Percentiles rank a stretch among this genome's conserved stretches.
phyloP scores from a whole-genome alignment of 495 filamentous ascomycete species.

The Podospora sp. region DNA sequence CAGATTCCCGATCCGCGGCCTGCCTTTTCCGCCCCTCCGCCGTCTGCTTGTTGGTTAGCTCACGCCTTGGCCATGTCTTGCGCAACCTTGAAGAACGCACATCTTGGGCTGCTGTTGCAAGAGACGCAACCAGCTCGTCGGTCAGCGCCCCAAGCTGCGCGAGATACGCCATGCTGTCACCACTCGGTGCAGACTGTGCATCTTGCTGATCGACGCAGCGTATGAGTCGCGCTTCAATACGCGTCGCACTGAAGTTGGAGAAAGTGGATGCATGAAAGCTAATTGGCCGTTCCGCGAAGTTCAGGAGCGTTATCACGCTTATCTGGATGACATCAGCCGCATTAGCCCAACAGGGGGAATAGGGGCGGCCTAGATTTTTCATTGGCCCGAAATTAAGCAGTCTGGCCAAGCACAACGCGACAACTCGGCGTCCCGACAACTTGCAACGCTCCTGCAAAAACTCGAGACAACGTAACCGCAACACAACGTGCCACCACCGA shows the following conservation, averaged over 20 bases:
- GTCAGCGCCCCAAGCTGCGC: slow-evolving; percentile 52
- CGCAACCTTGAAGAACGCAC: slow-evolving; percentile 13
- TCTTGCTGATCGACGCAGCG: slow-evolving; percentile 9
- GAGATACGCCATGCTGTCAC: slow-evolving; percentile 49
- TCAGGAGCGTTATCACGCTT: neutral
- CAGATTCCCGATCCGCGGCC: slow-evolving; percentile 52
- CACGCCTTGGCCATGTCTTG: too few species aligned
- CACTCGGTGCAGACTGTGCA: slow-evolving; percentile 13
- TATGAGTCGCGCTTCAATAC: neutral
- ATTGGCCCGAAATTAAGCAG: neutral
- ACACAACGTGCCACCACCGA: neutral
- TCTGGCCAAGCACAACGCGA: neutral
- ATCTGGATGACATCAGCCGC: neutral
- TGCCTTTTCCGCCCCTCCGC: slow-evolving; percentile 51
- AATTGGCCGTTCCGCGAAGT: neutral
- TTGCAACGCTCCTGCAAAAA: neutral
- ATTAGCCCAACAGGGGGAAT: neutral
- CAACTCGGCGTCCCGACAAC: neutral
- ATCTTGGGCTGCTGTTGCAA: slow-evolving; percentile 38
- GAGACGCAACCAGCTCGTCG: slow-evolving; percentile 56
- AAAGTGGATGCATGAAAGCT: neutral
- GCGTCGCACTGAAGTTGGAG: neutral
- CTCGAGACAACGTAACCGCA: neutral
- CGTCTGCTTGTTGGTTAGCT: slow-evolving; percentile 4
- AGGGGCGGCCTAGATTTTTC: neutral